Base-by-base conservation (phyloP, 345 rosid genomes). In the Dimocarpus longan region DNA sequence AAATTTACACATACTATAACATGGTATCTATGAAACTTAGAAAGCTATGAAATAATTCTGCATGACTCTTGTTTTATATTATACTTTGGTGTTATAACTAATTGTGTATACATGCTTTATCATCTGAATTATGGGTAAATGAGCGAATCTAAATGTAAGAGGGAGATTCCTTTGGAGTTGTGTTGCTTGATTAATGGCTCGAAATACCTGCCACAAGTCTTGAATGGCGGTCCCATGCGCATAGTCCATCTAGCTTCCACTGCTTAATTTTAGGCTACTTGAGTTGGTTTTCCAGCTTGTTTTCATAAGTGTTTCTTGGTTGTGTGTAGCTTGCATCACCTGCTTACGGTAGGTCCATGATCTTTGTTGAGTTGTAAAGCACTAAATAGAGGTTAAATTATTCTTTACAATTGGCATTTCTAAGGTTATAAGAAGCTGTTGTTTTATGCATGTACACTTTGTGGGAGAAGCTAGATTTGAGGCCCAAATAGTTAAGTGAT, bases 281-380 rank as follows among this genome's bases (percentile, higher is more conserved):
- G 50, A 59, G 16, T 66, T 74, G 67, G 22, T 74, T 78, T 71
- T 52, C 52, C 22, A 19, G 26, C 48, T 68, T 42, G 43, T 6
- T 66, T n/a, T 21, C 57, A 52, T 18, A 40, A 42, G 9, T 10
- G 4, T 37, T 71, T 70, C 68, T 69, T 46, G 7, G 8, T 74
- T 32, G 15, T 75, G 37, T 32, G 16, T 70, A 21, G 63, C 63
- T 57, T 59, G 22, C 26, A 18, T 56, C 54, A 72, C 77, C 44
- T 72, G 59, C 65, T 37, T 67, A 67, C 15, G 1, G 37, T 79
- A 48, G 59, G 66, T 44, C 80, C 18, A 68, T 67, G 32, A 15
- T n/a, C 22, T 50, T 71, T 54, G 64, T 5, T 54, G 75, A 15
- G 2, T 68, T 68, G 24, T 71, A 39, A 19, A 73, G 50, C 76